phyloP scores from a whole-genome alignment of 148 eudicot genomes.

The Agrostemma githago region DNA sequence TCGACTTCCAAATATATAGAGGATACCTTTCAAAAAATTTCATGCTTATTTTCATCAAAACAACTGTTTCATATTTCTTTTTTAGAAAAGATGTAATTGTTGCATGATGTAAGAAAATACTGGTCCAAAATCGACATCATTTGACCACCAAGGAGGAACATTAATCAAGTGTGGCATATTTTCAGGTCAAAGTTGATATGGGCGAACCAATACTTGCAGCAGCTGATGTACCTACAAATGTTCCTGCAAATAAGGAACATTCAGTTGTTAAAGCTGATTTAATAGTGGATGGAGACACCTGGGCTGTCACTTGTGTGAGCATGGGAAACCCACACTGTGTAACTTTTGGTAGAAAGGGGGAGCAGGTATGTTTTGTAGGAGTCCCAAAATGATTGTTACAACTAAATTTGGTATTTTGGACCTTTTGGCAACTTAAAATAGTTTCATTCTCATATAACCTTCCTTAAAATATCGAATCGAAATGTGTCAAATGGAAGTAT shows the following conservation, averaged over 20 bases:
- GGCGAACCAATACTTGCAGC: constrained; percentile 85
- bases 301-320: constrained; percentile 96
- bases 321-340: constrained; percentile 99
- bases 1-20: no score
- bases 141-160: not conserved
- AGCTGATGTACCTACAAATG: constrained; percentile 66
- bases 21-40: no score
- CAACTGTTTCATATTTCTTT: no score
- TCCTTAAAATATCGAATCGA: not conserved
- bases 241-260: constrained; percentile 61
- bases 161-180: constrained; percentile 13
- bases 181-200: constrained; percentile 96
- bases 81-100: no score
- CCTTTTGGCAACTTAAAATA: not conserved
- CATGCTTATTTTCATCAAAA: no score
- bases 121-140: not conserved
- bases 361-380: constrained; percentile 45
- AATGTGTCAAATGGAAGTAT: not conserved
- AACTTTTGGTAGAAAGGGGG: constrained; percentile 65
- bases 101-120: no score
- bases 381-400: not conserved
- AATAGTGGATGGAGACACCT: constrained; percentile 67
- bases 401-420: not conserved
- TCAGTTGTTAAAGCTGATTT: constrained; percentile 69
- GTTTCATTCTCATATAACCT: not conserved